Evolutionary conservation across 768 basidiomycete genomes (phyloP).

Genomic region (Podaxis sp.): DNA sequence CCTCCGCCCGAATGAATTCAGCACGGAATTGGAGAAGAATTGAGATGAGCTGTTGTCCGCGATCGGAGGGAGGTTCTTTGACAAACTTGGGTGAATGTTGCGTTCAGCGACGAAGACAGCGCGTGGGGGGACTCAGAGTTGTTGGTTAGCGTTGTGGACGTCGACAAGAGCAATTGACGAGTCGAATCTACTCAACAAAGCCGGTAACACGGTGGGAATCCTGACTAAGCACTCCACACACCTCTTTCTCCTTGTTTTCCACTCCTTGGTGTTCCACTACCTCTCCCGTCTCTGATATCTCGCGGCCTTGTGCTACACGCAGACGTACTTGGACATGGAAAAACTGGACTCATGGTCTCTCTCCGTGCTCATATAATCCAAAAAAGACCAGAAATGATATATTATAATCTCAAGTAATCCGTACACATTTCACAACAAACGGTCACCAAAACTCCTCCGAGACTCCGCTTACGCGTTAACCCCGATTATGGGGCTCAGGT

Average conservation of each 20-base stretch:
- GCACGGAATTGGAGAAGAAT: not conserved
- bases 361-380: not conserved
- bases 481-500: conserved; percentile 40
- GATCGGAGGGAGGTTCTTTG: not conserved
- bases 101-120: not conserved
- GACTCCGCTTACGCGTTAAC: conserved; percentile 52
- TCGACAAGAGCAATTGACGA: conserved; percentile 6
- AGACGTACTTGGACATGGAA: not conserved
- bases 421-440: conserved; percentile 10
- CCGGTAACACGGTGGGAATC: not conserved
- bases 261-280: not conserved
- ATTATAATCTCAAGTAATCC: not conserved
- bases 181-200: conserved; percentile 2
- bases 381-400: not conserved
- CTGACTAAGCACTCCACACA: conserved; percentile 14
- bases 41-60: not conserved
- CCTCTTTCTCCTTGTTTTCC: not conserved
- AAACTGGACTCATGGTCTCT: not conserved
- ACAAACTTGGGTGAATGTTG: not conserved
- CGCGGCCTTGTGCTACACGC: not conserved
- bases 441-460: not conserved
- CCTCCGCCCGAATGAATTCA: conserved; percentile 5
- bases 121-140: not conserved
- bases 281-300: not conserved
- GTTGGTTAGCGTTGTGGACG: conserved; percentile 6